Conservation (phyloP, 2,329 filamentous ascomycete genomes). For the Aureobasidium sp. region DNA sequence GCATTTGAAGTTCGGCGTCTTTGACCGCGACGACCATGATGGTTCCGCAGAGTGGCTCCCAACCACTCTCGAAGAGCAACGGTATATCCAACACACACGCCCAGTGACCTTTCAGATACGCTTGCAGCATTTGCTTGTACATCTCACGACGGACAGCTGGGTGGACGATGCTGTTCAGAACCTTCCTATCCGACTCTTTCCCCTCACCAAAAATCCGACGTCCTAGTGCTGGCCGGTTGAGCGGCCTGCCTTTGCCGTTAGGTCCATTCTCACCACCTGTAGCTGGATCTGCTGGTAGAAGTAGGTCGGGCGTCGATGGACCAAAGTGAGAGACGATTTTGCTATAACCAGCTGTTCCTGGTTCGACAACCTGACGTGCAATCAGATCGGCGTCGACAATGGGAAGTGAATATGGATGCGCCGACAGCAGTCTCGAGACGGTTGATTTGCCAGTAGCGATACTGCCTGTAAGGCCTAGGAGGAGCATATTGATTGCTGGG, state of each 20-base stretch:
- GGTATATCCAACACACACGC: conserved; percentile 90
- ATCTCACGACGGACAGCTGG: conserved; percentile 81
- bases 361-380: conserved; percentile 88
- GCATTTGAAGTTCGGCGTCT: conserved; percentile 76
- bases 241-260: conserved; percentile 58
- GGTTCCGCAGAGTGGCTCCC: conserved; percentile 78
- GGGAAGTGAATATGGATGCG: conserved; percentile 75
- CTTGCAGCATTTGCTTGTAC: conserved; percentile 63
- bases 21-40: conserved; percentile 81
- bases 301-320: conserved; percentile 75
- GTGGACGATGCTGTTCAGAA: conserved; percentile 86
- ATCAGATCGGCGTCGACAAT: conserved; percentile 91
- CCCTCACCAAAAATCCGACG: conserved; percentile 76
- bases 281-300: conserved; percentile 52
- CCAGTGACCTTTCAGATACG: conserved; percentile 72
- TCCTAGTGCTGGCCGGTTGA: conserved; percentile 83
- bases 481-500: conserved; percentile 56
- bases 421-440: conserved; percentile 74
- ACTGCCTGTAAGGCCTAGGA: conserved; percentile 92
- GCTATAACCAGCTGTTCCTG: conserved; percentile 75
- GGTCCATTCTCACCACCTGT: conserved; percentile 45
- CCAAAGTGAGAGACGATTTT: conserved; percentile 77
- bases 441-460: conserved; percentile 98
- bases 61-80: conserved; percentile 78
- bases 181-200: conserved; percentile 64